phyloP scores from a whole-genome alignment of 805 yeast species.

The Candida awuae region DNA sequence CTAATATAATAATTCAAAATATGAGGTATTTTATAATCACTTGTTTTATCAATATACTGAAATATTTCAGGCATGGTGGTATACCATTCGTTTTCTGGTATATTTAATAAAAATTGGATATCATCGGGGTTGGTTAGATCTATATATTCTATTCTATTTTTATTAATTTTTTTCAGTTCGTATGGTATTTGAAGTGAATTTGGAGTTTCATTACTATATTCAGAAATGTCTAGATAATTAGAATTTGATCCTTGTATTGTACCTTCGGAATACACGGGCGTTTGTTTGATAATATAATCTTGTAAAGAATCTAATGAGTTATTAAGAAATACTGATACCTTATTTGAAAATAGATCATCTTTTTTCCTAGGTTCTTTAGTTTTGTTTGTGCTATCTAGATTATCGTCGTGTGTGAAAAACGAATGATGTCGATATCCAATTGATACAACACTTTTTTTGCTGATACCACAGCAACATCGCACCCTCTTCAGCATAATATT shows the following conservation, averaged over 20 bases:
- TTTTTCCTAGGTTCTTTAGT: not conserved
- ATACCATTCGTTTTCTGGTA: not conserved
- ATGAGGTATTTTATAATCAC: constrained; percentile 1
- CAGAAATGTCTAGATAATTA: not conserved
- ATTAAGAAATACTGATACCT: constrained; percentile 4
- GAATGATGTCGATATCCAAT: constrained; percentile 5
- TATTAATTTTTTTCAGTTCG: not conserved
- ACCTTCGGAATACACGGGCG: not conserved
- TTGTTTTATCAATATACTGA: not conserved
- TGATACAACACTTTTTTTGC: not conserved
- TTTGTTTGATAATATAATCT: constrained; percentile 5
- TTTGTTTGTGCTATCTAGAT: not conserved
- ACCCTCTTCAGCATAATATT: not conserved
- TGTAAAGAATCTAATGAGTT: constrained; percentile 5
- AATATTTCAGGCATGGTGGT: not conserved
- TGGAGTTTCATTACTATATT: not conserved
- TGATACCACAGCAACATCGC: not conserved
- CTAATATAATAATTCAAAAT: constrained; percentile 8
- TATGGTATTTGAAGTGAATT: not conserved
- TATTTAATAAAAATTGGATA: not conserved
- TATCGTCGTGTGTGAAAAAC: not conserved
- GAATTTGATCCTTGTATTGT: not conserved
- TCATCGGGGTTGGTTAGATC: constrained; percentile 3
- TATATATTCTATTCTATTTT: constrained; percentile 6
- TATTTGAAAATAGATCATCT: not conserved